These are phyloP conservation scores for Cyanidium caldarium DNA, from an alignment of 23 red algal species.

Conservation along the genomic window DNA sequence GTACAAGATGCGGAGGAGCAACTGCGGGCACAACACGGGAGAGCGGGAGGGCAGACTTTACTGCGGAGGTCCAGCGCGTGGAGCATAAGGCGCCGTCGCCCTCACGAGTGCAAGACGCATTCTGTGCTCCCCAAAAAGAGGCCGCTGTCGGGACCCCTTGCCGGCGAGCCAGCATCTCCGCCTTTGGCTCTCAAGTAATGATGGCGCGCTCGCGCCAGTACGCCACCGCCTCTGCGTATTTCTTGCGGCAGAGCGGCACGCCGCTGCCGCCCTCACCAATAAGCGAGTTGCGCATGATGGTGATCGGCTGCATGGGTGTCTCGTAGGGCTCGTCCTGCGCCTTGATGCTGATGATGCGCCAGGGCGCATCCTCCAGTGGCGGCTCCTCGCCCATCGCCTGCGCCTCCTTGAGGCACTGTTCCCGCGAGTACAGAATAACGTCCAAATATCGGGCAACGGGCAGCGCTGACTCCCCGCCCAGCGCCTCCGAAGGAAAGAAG, in stretches of 20 bases:
- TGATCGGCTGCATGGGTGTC: slow-evolving; percentile 92
- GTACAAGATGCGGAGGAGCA: too few species aligned
- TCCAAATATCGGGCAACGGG: slow-evolving; percentile 49
- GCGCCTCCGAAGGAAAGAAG: slow-evolving; percentile 25
- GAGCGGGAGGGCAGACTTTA: too few species aligned
- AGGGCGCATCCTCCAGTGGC: slow-evolving; percentile 24
- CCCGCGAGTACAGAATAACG: slow-evolving; percentile 46
- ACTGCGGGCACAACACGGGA: too few species aligned
- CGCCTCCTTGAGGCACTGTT: slow-evolving; percentile 20
- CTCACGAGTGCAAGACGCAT: too few species aligned
- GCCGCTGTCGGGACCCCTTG: too few species aligned
- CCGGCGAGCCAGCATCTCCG: too few species aligned
- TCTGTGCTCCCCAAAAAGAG: too few species aligned
- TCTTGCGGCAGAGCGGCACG: slow-evolving; percentile 37
- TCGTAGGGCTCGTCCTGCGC: slow-evolving; percentile 64
- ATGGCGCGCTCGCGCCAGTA: slow-evolving; percentile 71
- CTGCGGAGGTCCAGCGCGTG: too few species aligned
- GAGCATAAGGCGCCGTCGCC: too few species aligned
- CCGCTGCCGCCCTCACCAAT: slow-evolving; percentile 69
- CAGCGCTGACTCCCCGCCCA: not conserved
- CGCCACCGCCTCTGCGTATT: slow-evolving; percentile 48
- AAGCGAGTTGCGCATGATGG: slow-evolving; percentile 85
- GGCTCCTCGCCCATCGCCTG: not conserved
- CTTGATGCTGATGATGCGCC: slow-evolving; percentile 80
- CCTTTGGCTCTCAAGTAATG: slow-evolving; percentile 10